Percentiles rank a stretch among this genome's conserved stretches.
phyloP scores from a whole-genome alignment of 192 early-diverging fungal genomes.

The Coemansia sp. region DNA sequence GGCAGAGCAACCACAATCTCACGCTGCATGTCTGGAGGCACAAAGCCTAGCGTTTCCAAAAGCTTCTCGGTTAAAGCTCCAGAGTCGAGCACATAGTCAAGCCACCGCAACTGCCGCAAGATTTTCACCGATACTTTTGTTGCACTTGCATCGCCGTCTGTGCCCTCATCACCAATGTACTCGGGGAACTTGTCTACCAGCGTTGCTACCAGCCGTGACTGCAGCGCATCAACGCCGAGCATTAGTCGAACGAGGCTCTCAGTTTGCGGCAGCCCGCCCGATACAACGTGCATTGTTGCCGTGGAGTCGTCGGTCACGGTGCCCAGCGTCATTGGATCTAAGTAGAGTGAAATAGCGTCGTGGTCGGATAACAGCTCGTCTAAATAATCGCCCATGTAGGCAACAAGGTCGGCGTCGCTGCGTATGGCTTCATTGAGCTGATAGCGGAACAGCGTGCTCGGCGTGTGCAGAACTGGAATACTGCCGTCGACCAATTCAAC shows the following conservation, averaged over 20 bases:
- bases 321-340: conserved; percentile 22
- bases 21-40: conserved; percentile 64
- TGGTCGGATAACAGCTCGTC: conserved; percentile 34
- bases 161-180: conserved; percentile 55
- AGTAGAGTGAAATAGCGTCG: conserved; percentile 25
- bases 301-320: not conserved
- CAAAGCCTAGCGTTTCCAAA: conserved; percentile 65
- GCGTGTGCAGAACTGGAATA: conserved; percentile 23
- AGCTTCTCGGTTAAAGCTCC: conserved; percentile 60
- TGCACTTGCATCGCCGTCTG: conserved; percentile 7
- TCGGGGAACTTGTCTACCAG: conserved; percentile 66
- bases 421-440: conserved; percentile 22
- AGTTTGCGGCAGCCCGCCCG: not conserved
- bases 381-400: conserved; percentile 19
- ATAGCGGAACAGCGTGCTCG: conserved; percentile 33
- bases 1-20: conserved; percentile 75
- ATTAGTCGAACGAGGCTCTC: conserved; percentile 65
- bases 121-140: conserved; percentile 61
- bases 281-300: not conserved
- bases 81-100: conserved; percentile 71
- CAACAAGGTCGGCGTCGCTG: not conserved
- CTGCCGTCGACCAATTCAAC: conserved; percentile 12
- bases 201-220: conserved; percentile 54
- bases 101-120: conserved; percentile 72
- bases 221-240: conserved; percentile 61